Evolutionary conservation across 805 yeast species (phyloP), one percentile per base, ranked within the genome.

Genomic region (Cyberlindnera xylosilytica): DNA sequence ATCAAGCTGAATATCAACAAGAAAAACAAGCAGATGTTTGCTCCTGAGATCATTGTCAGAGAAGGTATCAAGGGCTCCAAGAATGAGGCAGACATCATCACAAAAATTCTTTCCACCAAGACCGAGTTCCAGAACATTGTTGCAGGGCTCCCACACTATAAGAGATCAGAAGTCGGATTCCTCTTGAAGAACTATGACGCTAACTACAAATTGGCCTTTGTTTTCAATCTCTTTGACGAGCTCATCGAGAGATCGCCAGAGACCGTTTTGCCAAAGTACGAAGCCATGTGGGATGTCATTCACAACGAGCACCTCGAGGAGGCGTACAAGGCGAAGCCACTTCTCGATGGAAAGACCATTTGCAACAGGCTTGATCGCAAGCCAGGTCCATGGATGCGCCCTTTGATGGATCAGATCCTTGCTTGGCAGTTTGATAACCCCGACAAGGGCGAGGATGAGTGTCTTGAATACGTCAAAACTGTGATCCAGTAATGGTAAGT

Each of bases 351-450:
- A 13, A 87, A 85, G 52, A 74, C 76, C 34, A 61, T 91, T 34
- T 65, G 74, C 39, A 63, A 67, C 33, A 61, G 68, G 17, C 61
- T 85, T 22, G 64, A 70, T 18, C 66, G 69, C 42, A 84, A 83
- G 56, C 87, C 91, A 0, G 99, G 99, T 0, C 89, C 90, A 6
- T 89, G 97, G 97, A 70, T 91, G 74, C 70, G 77, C 8, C 63
- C 62, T 8, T 63, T 81, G 8, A 73, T 78, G 45, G 77, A 78
- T 6, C 62, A 72, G 34, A 70, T 86, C 6, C 60, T 87, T 24
- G 62, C 70, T 16, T 86, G 90, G 89, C 97, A 90, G 64, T 66
- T 90, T 41, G 89, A 83, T 49, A 62, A 88, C 53, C 95, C 95
- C 1, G 57, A 54, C 0, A 72, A 71, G 8, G 59, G 71, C 0